Evolutionary conservation across 257 asterid species (phyloP), one percentile per base, ranked within the genome.

Genomic region (Misopates orontium): DNA sequence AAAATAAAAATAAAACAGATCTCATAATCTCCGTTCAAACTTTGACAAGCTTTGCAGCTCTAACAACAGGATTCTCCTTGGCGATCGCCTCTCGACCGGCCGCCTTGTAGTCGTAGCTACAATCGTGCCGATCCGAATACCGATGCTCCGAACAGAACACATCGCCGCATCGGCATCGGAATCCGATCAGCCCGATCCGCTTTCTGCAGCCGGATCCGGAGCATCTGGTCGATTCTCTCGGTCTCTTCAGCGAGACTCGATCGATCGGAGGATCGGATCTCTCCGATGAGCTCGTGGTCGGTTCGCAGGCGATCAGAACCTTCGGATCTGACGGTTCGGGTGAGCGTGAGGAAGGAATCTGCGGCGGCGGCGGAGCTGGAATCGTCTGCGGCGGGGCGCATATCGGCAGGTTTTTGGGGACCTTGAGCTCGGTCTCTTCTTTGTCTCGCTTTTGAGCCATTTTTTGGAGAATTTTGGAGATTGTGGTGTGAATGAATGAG

Each of bases 401-500:
- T 21, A 83, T 56, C 6, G 86, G 76, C 41, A 81, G 7, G 60
- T 76, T 75, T 56, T 71, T 84, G 12, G 90, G 86, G 12, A 82
- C 82, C 62, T 84, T 84, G 77, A 84, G 86, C 78, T 87, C 89
- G 40, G 95, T 84, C 58, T 82, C 91, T 63, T 87, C 91, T 62
- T 80, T 87, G 61, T 87, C 95, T 69, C 87, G 77, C 80, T 87
- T 79, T 56, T 87, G 95, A 36, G 91, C 84, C 95, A 87, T 87
- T 20, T 60, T 22, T 25, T 15, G 18, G 11, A 12, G 67, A 40
- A 28, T 20, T 23, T 47, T 19, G 8, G 66, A 19, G 59, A 19
- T 11, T 0, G 32, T 44, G 42, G 32, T 12, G 60, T 25, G 59
- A 28, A 28, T 28, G 49, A 18, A 28, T 12, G 41, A 51, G 61